phyloP scores from a whole-genome alignment of 2,329 filamentous ascomycete genomes.

The Pyrenophora tritici-repentis region DNA sequence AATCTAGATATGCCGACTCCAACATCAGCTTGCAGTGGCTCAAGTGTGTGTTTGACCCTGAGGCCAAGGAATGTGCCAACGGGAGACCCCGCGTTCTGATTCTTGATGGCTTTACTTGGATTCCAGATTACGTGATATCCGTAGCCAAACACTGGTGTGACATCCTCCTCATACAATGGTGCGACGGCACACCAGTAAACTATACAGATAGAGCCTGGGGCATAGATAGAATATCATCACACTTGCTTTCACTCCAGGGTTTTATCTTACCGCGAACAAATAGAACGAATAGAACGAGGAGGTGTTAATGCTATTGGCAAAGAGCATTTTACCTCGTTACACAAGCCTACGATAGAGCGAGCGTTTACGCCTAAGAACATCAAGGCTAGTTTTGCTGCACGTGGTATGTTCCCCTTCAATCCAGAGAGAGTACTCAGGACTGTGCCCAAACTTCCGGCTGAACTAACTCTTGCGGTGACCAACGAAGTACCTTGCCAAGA shows the following conservation, averaged over 20 bases:
- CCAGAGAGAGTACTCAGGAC: slow-evolving; percentile 35
- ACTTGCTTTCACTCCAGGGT: neutral
- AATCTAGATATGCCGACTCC: too few species aligned
- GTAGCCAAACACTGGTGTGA: slow-evolving; percentile 3
- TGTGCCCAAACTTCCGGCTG: slow-evolving; percentile 25
- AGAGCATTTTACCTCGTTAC: slow-evolving; percentile 6
- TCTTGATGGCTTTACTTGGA: too few species aligned
- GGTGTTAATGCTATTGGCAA: slow-evolving; percentile 15
- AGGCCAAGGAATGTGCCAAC: too few species aligned
- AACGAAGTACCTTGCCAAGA: slow-evolving; percentile 14
- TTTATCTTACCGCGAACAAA: too few species aligned
- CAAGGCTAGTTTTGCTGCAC: slow-evolving; percentile 27
- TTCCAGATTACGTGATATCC: slow-evolving; percentile 4
- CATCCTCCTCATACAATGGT: slow-evolving; percentile 1
- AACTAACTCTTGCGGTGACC: slow-evolving; percentile 19
- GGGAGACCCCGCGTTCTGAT: too few species aligned
- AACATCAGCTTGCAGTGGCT: too few species aligned
- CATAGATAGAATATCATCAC: slow-evolving; percentile 1
- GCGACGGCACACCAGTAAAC: slow-evolving; percentile 1
- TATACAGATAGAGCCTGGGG: neutral
- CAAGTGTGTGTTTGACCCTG: too few species aligned
- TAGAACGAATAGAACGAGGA: too few species aligned
- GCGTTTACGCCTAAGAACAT: slow-evolving; percentile 40
- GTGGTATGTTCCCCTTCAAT: slow-evolving; percentile 37
- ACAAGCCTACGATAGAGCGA: slow-evolving; percentile 24